Conservation (phyloP, 1,139 yeast species). For the Waltiozyma sp. region DNA sequence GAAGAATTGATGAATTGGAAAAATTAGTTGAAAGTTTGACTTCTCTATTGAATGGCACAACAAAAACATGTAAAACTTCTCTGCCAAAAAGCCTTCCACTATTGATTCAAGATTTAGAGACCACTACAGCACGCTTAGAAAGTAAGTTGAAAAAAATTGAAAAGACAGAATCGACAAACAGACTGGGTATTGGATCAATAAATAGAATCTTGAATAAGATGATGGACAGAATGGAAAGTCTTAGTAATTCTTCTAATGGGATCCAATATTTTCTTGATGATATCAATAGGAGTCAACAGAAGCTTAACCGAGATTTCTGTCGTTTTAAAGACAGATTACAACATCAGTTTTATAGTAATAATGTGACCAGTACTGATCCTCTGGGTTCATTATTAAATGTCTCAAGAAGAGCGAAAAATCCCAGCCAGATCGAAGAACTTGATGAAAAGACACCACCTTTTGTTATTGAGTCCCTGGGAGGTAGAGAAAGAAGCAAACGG, state of each 20-base stretch:
- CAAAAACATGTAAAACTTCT: too few species aligned
- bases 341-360: background rate
- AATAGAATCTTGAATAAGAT: background rate
- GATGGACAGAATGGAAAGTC: background rate
- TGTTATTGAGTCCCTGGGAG: background rate
- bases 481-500: background rate
- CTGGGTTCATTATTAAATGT: background rate
- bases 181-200: background rate
- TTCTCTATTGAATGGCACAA: too few species aligned
- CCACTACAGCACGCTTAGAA: too few species aligned
- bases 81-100: too few species aligned
- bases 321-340: background rate
- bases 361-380: background rate
- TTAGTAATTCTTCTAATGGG: background rate
- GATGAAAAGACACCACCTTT: background rate
- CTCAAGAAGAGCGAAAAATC: background rate
- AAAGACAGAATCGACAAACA: background rate
- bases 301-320: background rate
- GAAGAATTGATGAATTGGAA: too few species aligned
- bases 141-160: background rate
- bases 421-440: background rate
- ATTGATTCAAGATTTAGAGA: too few species aligned
- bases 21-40: too few species aligned
- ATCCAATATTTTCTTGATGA: background rate
- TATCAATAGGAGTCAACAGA: background rate